Conservation (phyloP, 2,329 filamentous ascomycete species). For the Aspergillus sp. region DNA sequence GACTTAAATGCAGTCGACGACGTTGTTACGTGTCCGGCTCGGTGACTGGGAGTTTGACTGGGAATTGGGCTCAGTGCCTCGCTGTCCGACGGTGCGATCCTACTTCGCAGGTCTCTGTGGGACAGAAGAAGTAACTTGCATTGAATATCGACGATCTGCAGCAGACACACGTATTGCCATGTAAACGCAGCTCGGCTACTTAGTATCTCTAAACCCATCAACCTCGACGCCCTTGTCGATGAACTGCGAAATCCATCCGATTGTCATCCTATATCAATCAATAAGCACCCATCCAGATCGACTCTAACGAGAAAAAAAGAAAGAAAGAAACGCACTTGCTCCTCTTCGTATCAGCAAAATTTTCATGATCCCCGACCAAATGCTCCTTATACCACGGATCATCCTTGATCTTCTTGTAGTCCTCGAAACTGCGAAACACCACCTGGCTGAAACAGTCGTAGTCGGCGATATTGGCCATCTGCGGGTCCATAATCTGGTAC, state of each 20-base stretch:
- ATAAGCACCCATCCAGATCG: not conserved
- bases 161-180: too few species aligned
- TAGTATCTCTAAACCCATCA: conserved; percentile 16
- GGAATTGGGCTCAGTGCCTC: too few species aligned
- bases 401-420: conserved; percentile 50
- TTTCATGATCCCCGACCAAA: conserved; percentile 48
- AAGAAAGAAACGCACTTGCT: conserved; percentile 25
- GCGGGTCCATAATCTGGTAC: conserved; percentile 44
- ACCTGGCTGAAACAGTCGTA: conserved; percentile 54
- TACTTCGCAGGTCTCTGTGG: too few species aligned
- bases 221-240: conserved; percentile 38
- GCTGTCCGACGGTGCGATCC: too few species aligned
- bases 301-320: not conserved
- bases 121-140: not conserved
- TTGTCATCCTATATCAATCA: conserved; percentile 42
- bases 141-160: not conserved
- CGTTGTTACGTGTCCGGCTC: too few species aligned
- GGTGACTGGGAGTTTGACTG: too few species aligned
- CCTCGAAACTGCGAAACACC: conserved; percentile 45
- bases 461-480: conserved; percentile 51
- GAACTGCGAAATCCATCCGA: conserved; percentile 49
- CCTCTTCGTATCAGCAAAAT: conserved; percentile 51
- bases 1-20: not conserved
- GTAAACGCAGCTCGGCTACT: not conserved
- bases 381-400: conserved; percentile 52